Percentiles rank a stretch among this genome's conserved stretches.
These are phyloP conservation scores for Kwoniella dejecticola DNA, from an alignment of 768 basidiomycete genomes.

Conservation along the genomic window DNA sequence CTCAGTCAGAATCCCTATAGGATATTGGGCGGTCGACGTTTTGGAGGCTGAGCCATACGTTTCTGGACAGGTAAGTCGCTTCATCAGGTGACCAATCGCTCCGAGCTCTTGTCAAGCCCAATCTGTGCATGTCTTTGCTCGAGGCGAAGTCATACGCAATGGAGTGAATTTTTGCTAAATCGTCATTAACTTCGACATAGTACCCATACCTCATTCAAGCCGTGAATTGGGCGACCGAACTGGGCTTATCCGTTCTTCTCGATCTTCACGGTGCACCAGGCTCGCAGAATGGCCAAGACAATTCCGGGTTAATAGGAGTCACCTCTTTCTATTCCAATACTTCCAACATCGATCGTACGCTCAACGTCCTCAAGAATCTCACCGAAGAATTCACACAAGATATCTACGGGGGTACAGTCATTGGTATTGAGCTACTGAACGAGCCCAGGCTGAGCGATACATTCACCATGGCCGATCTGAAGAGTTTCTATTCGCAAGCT, in stretches of 20 bases:
- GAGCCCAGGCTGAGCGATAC: slow-evolving; percentile 44
- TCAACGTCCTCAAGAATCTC: slow-evolving; percentile 36
- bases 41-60: slow-evolving; percentile 40
- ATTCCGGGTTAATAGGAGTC: slow-evolving; percentile 43
- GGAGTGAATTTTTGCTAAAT: too few relatives aligned
- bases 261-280: slow-evolving; percentile 53
- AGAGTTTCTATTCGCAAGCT: slow-evolving; percentile 44
- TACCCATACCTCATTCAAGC: slow-evolving; percentile 47
- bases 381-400: slow-evolving; percentile 49
- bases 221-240: slow-evolving; percentile 42
- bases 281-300: slow-evolving; percentile 53
- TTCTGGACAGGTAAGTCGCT: slow-evolving; percentile 43
- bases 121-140: too few relatives aligned
- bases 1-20: slow-evolving; percentile 47
- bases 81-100: background rate
- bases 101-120: too few relatives aligned
- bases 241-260: slow-evolving; percentile 43
- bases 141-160: too few relatives aligned
- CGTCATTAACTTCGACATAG: slow-evolving; percentile 17
- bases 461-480: slow-evolving; percentile 49
- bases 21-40: slow-evolving; percentile 49
- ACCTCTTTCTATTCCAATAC: slow-evolving; percentile 36
- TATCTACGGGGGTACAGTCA: slow-evolving; percentile 49
- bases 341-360: slow-evolving; percentile 33
- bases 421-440: slow-evolving; percentile 53